Conservation (phyloP, 495 filamentous ascomycete genomes). For the Aspergillus affinis region DNA sequence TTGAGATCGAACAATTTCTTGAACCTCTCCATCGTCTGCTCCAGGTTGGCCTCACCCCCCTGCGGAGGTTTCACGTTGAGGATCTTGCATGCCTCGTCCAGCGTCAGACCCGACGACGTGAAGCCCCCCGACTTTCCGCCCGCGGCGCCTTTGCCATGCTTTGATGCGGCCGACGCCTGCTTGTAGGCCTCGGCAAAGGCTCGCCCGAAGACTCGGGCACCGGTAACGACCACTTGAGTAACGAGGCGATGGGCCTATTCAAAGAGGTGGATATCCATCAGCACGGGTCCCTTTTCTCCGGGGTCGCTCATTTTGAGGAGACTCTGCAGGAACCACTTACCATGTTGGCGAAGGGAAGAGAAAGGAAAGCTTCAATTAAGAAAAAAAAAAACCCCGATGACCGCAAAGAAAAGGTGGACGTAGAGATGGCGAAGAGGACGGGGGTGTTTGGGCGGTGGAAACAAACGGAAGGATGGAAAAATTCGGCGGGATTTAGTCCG, state of each 20-base stretch:
- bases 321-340: conserved; percentile 18
- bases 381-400: neutral
- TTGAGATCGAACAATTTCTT: conserved; percentile 94
- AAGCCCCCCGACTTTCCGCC: conserved; percentile 46
- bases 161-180: conserved; percentile 82
- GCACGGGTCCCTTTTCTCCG: neutral
- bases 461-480: conserved; percentile 34
- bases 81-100: conserved; percentile 97
- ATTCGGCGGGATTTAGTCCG: conserved; percentile 32
- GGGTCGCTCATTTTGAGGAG: neutral
- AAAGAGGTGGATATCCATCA: conserved; percentile 5
- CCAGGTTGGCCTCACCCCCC: conserved; percentile 71
- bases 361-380: neutral
- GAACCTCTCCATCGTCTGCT: conserved; percentile 79
- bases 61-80: conserved; percentile 91
- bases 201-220: conserved; percentile 85
- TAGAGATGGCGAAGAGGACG: conserved; percentile 5
- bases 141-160: conserved; percentile 53
- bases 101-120: conserved; percentile 70
- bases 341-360: conserved; percentile 25
- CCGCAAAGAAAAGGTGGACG: neutral
- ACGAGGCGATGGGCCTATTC: conserved; percentile 89
- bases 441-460: conserved; percentile 23
- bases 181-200: conserved; percentile 90
- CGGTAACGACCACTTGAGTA: conserved; percentile 86